Percentiles rank a stretch among this genome's conserved stretches.
Evolutionary conservation across 2,329 filamentous ascomycete genomes (phyloP).

Genomic region (Penicillium sp.): DNA sequence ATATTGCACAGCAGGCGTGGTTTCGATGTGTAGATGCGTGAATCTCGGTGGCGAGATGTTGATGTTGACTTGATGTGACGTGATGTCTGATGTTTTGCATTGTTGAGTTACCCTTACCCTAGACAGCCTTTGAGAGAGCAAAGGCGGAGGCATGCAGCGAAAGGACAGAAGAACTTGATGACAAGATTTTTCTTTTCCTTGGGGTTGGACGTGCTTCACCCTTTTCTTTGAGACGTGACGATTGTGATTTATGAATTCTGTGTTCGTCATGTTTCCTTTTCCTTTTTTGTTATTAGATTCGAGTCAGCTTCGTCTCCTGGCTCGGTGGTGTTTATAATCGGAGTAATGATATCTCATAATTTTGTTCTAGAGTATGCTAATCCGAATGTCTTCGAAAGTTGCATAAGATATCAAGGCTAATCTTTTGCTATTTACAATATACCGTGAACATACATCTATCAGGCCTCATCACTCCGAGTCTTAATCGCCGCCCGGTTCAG

Average conservation of each 20-base stretch:
- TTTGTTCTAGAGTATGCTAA: slow-evolving; percentile 2
- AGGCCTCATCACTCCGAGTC: slow-evolving; percentile 7
- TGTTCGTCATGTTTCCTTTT: slow-evolving; percentile 3
- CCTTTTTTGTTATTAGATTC: slow-evolving; percentile 20
- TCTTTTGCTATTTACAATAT: slow-evolving; percentile 3
- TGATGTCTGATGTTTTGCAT: slow-evolving; percentile 16
- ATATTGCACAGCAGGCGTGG: background rate
- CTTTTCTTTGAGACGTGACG: slow-evolving; percentile 26
- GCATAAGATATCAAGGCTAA: background rate
- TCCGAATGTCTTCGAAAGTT: background rate
- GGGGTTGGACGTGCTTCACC: slow-evolving; percentile 5
- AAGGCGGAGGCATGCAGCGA: background rate
- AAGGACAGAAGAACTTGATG: background rate
- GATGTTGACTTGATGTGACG: slow-evolving; percentile 6
- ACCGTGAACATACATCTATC: background rate
- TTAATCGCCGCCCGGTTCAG: slow-evolving; percentile 54
- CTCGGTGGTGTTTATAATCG: slow-evolving; percentile 29
- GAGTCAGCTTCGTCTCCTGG: slow-evolving; percentile 28
- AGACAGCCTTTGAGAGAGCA: background rate
- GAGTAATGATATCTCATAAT: slow-evolving; percentile 26
- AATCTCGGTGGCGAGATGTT: background rate
- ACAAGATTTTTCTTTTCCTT: background rate
- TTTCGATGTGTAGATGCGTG: background rate
- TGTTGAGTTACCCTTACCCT: background rate
- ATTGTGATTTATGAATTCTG: slow-evolving; percentile 28